These are phyloP conservation scores for Zygosaccharomyces pseudobailii DNA, from an alignment of 1,139 yeast genomes.

Conservation along the genomic window DNA sequence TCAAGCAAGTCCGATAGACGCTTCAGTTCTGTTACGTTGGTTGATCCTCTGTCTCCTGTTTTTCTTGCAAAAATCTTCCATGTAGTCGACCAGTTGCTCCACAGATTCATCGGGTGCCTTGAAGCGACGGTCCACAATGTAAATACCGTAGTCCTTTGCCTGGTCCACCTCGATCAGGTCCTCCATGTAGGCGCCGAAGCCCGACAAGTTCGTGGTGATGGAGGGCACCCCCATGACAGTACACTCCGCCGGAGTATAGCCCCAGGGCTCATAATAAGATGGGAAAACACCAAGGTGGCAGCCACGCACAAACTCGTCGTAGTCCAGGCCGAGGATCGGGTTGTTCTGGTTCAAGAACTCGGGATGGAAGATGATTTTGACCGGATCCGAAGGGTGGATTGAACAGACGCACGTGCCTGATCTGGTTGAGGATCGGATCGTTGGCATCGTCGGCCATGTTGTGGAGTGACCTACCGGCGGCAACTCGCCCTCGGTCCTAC, in stretches of 20 bases:
- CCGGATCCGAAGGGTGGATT: conserved; percentile 87
- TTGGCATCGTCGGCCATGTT: conserved; percentile 89
- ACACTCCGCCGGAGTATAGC: conserved; percentile 98
- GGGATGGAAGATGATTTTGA: conserved; percentile 94
- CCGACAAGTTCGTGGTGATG: conserved; percentile 93
- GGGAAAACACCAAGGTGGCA: conserved; percentile 99
- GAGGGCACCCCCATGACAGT: conserved; percentile 99
- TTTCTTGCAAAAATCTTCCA: conserved; percentile 84
- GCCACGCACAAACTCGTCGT: conserved; percentile 96
- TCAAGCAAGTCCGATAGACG: conserved; percentile 87
- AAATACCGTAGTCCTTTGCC: conserved; percentile 92
- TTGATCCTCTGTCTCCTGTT: conserved; percentile 96
- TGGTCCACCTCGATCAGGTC: conserved; percentile 78
- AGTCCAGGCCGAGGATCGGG: conserved; percentile 88
- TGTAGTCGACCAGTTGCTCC: conserved; percentile 80
- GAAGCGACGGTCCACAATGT: conserved; percentile 91
- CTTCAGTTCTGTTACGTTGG: conserved; percentile 96
- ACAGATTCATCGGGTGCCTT: conserved; percentile 92
- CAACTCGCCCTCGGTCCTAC: conserved; percentile 68
- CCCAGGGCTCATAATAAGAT: conserved; percentile 98
- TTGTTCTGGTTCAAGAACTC: conserved; percentile 93
- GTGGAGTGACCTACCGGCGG: conserved; percentile 99
- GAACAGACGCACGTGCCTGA: conserved; percentile 86
- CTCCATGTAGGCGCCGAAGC: conserved; percentile 98
- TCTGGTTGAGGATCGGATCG: conserved; percentile 89